A percentile compares a stretch with the other conserved stretches of the same genome.
These are phyloP conservation scores for Blastobotrys persicus DNA, from an alignment of 1,139 yeast species.

Conservation along the genomic window DNA sequence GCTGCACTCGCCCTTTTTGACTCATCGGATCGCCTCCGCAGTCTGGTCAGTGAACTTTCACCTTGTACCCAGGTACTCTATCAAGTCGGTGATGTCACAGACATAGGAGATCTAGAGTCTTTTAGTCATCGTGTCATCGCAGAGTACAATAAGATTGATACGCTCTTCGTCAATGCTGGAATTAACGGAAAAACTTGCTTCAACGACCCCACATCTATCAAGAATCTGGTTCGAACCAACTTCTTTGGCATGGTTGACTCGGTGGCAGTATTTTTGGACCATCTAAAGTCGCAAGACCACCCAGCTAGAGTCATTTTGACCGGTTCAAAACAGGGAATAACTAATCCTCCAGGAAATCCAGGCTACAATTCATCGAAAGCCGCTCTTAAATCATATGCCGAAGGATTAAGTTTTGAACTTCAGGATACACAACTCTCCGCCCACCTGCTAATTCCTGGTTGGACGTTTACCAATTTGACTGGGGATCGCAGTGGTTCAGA, in stretches of 20 bases:
- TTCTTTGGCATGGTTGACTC: conserved; percentile 31
- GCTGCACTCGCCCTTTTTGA: conserved; percentile 32
- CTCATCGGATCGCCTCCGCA: conserved; percentile 20
- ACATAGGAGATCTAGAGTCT: conserved; percentile 21
- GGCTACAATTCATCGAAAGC: conserved; percentile 35
- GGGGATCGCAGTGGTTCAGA: conserved; percentile 21
- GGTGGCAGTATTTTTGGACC: conserved; percentile 27
- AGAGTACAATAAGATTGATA: conserved; percentile 21
- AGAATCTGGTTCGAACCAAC: conserved; percentile 27
- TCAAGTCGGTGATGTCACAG: conserved; percentile 26
- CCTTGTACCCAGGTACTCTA: conserved; percentile 18
- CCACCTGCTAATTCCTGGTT: conserved; percentile 33
- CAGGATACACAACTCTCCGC: conserved; percentile 24
- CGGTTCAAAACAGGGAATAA: conserved; percentile 35
- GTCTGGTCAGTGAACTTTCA: conserved; percentile 22
- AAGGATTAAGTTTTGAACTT: conserved; percentile 30
- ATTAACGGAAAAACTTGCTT: conserved; percentile 20
- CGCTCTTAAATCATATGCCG: conserved; percentile 31
- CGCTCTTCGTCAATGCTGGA: conserved; percentile 32
- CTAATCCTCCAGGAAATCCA: conserved; percentile 35
- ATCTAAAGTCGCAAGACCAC: conserved; percentile 20
- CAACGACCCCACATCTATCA: conserved; percentile 23
- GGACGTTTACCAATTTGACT: conserved; percentile 32
- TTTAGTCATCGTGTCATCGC: conserved; percentile 24
- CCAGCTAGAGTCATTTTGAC: conserved; percentile 27